A percentile compares a stretch with the other conserved stretches of the same genome.
Evolutionary conservation across 352 stramenopile genomes (phyloP).

Genomic region (Phytophthora sp.): DNA sequence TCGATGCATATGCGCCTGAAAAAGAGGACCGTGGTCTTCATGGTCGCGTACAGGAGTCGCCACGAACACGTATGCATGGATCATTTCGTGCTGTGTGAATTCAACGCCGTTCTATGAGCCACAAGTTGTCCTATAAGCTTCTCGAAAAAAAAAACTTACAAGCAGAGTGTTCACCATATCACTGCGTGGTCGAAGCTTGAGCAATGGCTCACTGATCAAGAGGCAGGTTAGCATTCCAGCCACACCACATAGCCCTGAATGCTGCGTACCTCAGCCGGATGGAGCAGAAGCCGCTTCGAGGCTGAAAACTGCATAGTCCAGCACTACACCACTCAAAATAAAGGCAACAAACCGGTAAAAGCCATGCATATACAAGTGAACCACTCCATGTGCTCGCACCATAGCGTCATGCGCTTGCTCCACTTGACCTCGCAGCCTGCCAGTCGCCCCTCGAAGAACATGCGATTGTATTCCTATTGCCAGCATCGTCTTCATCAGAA

Average conservation of each 20-base stretch:
- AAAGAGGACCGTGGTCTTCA: constrained; percentile 85
- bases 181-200: constrained; percentile 79
- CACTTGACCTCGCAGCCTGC: constrained; percentile 87
- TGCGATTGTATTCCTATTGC: constrained; percentile 81
- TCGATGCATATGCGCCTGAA: constrained; percentile 82
- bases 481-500: too few relatives aligned
- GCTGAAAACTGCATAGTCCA: constrained; percentile 83
- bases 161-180: constrained; percentile 90
- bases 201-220: constrained; percentile 67
- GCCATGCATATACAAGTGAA: not conserved
- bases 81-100: constrained; percentile 87
- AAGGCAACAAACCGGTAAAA: not conserved
- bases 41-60: constrained; percentile 78
- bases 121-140: not conserved
- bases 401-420: constrained; percentile 91
- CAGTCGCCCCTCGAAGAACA: constrained; percentile 86
- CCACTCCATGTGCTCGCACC: constrained; percentile 34
- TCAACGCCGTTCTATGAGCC: not conserved
- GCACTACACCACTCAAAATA: constrained; percentile 41
- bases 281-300: constrained; percentile 78
- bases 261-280: constrained; percentile 80
- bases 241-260: not conserved
- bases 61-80: constrained; percentile 90
- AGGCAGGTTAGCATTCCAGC: not conserved
- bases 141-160: too few relatives aligned